Evolutionary conservation across 495 filamentous ascomycete species (phyloP).

Genomic region (Annulohypoxylon moriforme): DNA sequence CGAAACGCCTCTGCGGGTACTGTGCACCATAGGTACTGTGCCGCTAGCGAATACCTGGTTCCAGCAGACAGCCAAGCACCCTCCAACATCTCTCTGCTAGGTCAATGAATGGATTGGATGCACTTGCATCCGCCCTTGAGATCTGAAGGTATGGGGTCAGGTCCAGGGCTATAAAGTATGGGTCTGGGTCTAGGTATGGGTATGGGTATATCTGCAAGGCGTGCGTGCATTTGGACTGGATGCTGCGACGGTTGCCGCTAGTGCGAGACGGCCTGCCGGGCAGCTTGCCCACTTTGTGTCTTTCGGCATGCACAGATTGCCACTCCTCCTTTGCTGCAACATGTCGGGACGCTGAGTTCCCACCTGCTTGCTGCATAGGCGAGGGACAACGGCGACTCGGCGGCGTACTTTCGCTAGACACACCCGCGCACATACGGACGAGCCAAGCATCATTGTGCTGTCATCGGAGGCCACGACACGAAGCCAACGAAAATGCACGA

Average conservation of each 20-base stretch:
- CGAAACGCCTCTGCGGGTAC: conserved; percentile 40
- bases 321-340: conserved; percentile 23
- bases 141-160: conserved; percentile 34
- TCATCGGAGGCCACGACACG: conserved; percentile 38
- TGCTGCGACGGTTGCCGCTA: conserved; percentile 28
- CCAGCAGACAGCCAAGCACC: conserved; percentile 32
- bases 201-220: conserved; percentile 41
- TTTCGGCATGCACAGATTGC: conserved; percentile 26
- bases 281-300: conserved; percentile 19
- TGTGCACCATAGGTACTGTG: conserved; percentile 32
- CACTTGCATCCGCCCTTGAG: conserved; percentile 31
- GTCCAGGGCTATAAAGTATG: conserved; percentile 14
- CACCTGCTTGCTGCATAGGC: conserved; percentile 29
- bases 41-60: conserved; percentile 32
- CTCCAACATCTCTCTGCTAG: conserved; percentile 25
- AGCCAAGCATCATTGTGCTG: conserved; percentile 30
- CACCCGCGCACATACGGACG: conserved; percentile 19
- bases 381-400: conserved; percentile 18
- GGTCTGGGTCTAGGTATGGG: conserved; percentile 38
- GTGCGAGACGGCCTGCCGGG: conserved; percentile 32
- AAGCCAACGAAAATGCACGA: conserved; percentile 43
- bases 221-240: conserved; percentile 13
- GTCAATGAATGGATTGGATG: conserved; percentile 8
- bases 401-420: conserved; percentile 16
- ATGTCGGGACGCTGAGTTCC: conserved; percentile 28